Evolutionary conservation across 2,329 filamentous ascomycete species (phyloP).

Genomic region (Fusarium lateritium): DNA sequence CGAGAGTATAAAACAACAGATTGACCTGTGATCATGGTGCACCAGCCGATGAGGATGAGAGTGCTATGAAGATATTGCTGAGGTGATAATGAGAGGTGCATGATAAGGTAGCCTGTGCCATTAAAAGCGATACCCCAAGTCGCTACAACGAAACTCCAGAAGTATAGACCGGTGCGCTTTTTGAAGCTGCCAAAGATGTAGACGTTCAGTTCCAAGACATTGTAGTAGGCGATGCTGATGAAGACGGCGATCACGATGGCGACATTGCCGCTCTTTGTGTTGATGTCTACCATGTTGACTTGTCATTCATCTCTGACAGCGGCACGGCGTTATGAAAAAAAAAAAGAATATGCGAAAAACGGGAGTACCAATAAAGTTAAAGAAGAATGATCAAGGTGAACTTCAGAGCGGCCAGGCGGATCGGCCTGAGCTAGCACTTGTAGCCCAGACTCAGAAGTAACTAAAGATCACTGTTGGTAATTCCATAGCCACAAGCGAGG

Average conservation of each 20-base stretch:
- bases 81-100: constrained; percentile 46
- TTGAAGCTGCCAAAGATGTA: constrained; percentile 54
- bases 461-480: background rate
- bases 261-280: constrained; percentile 34
- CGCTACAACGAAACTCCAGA: constrained; percentile 55
- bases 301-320: constrained; percentile 3
- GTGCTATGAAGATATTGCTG: constrained; percentile 44
- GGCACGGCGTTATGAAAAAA: too few relatives aligned
- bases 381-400: background rate
- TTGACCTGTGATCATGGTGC: constrained; percentile 72
- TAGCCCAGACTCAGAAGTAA: background rate
- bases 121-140: constrained; percentile 54
- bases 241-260: constrained; percentile 44
- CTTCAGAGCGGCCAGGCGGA: background rate
- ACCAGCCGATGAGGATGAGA: constrained; percentile 52
- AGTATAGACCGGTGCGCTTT: constrained; percentile 53
- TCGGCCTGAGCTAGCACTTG: background rate
- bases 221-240: constrained; percentile 51
- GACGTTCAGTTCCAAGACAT: constrained; percentile 54
- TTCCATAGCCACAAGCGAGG: background rate
- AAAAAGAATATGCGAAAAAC: background rate
- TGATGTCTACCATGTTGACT: constrained; percentile 13
- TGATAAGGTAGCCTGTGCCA: constrained; percentile 63
- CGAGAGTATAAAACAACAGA: constrained; percentile 74
- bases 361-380: background rate